These are phyloP conservation scores for Talaromyces sp. DNA, from an alignment of 2,329 filamentous ascomycete species.

Conservation along the genomic window DNA sequence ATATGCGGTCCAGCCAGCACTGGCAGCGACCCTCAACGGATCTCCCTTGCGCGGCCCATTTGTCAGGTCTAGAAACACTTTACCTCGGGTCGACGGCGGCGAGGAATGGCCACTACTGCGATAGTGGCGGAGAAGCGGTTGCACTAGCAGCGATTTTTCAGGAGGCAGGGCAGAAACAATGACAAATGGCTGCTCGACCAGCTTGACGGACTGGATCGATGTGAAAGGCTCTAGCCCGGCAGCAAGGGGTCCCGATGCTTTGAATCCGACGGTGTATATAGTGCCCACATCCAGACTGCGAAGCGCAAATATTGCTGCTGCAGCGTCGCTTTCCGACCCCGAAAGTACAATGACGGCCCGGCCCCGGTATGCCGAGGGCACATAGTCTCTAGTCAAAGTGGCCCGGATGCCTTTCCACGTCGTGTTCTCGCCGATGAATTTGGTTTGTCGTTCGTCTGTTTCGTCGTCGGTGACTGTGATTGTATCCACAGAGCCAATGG, in stretches of 20 bases:
- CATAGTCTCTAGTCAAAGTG: constrained; percentile 74
- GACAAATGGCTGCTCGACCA: constrained; percentile 73
- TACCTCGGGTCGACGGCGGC: constrained; percentile 42
- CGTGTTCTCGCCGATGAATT: constrained; percentile 74
- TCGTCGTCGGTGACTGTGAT: constrained; percentile 57
- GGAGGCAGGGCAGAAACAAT: constrained; percentile 74
- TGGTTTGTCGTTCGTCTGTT: constrained; percentile 43
- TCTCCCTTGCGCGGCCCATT: constrained; percentile 64
- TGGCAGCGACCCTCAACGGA: constrained; percentile 64
- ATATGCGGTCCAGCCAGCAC: constrained; percentile 74
- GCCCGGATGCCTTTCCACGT: constrained; percentile 82
- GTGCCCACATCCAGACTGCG: constrained; percentile 70
- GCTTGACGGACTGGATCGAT: constrained; percentile 74
- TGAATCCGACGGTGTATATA: constrained; percentile 81
- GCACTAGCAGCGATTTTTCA: constrained; percentile 73
- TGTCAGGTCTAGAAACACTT: constrained; percentile 77
- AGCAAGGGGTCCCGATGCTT: constrained; percentile 55
- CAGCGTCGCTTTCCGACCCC: constrained; percentile 68
- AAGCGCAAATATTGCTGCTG: constrained; percentile 73
- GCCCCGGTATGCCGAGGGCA: constrained; percentile 74
- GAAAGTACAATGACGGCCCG: constrained; percentile 73
- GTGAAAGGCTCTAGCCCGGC: constrained; percentile 61
- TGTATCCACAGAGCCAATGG: constrained; percentile 78
- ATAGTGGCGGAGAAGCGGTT: constrained; percentile 72
- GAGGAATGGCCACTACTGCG: constrained; percentile 40